These are phyloP conservation scores for Pycnococcus provasolii DNA, from an alignment of 139 green algal species.

Conservation along the genomic window DNA sequence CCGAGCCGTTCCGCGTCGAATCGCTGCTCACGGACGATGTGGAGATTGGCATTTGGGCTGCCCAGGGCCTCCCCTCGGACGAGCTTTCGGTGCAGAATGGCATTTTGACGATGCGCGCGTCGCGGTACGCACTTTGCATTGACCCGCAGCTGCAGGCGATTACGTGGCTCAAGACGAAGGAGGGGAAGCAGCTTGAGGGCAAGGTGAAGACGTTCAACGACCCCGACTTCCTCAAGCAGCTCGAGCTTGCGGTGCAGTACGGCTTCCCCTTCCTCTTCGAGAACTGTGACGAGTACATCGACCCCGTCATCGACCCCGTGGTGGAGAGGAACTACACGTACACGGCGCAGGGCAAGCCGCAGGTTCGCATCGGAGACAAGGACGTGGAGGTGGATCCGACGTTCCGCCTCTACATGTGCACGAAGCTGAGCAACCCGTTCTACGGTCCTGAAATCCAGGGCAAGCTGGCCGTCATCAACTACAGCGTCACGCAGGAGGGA, in stretches of 20 bases:
- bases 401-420: slow-evolving; percentile 54
- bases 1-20: slow-evolving; percentile 57
- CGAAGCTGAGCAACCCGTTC: slow-evolving; percentile 50
- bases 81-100: slow-evolving; percentile 75
- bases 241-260: slow-evolving; percentile 82
- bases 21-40: slow-evolving; percentile 62
- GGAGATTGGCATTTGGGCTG: slow-evolving; percentile 54
- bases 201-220: slow-evolving; percentile 79
- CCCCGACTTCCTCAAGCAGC: slow-evolving; percentile 79
- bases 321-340: slow-evolving; percentile 59
- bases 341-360: slow-evolving; percentile 34
- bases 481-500: slow-evolving; percentile 48
- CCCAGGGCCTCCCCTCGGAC: slow-evolving; percentile 60
- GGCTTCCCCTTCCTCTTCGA: slow-evolving; percentile 81
- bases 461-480: slow-evolving; percentile 64
- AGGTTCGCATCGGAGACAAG: slow-evolving; percentile 67
- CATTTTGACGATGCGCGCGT: slow-evolving; percentile 61
- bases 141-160: slow-evolving; percentile 64
- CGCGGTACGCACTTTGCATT: slow-evolving; percentile 68
- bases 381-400: slow-evolving; percentile 55
- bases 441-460: slow-evolving; percentile 54
- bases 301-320: slow-evolving; percentile 78
- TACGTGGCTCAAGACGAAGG: slow-evolving; percentile 71
- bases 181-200: slow-evolving; percentile 69
- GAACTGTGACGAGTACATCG: slow-evolving; percentile 81